These are phyloP conservation scores for Rhytidhysteron rufulum DNA, from an alignment of 2,329 filamentous ascomycete species.

Conservation along the genomic window DNA sequence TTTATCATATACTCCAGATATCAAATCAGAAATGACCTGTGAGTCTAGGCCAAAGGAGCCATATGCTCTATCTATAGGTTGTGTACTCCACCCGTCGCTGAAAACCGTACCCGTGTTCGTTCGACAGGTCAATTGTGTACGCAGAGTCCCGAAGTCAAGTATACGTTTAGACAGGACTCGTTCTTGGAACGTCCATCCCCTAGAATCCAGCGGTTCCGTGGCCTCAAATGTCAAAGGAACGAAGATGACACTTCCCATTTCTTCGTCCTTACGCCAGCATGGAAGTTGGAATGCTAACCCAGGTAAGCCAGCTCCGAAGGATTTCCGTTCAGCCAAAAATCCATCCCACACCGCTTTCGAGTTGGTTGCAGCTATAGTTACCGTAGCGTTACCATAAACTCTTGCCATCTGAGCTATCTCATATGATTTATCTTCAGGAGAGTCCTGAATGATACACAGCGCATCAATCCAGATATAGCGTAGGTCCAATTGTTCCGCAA, in stretches of 20 bases:
- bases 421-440: conserved; percentile 3
- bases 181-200: conserved; percentile 10
- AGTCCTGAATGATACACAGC: conserved; percentile 15
- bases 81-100: neutral
- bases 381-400: conserved; percentile 8
- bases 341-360: conserved; percentile 6
- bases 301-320: neutral
- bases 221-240: no score
- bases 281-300: conserved; percentile 4
- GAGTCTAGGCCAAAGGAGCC: neutral
- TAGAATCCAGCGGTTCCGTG: conserved; percentile 6
- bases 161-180: conserved; percentile 5
- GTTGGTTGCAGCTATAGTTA: conserved; percentile 10
- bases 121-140: conserved; percentile 6
- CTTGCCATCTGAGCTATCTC: conserved; percentile 13
- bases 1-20: neutral
- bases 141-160: conserved; percentile 3
- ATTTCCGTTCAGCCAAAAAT: conserved; percentile 4
- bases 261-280: neutral
- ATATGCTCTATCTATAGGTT: neutral
- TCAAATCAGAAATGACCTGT: neutral
- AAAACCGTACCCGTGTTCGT: neutral
- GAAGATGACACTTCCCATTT: conserved; percentile 5
- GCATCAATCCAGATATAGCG: conserved; percentile 13
- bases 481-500: conserved; percentile 4